phyloP scores from a whole-genome alignment of 768 basidiomycete genomes.

The Tylopilus felleus region DNA sequence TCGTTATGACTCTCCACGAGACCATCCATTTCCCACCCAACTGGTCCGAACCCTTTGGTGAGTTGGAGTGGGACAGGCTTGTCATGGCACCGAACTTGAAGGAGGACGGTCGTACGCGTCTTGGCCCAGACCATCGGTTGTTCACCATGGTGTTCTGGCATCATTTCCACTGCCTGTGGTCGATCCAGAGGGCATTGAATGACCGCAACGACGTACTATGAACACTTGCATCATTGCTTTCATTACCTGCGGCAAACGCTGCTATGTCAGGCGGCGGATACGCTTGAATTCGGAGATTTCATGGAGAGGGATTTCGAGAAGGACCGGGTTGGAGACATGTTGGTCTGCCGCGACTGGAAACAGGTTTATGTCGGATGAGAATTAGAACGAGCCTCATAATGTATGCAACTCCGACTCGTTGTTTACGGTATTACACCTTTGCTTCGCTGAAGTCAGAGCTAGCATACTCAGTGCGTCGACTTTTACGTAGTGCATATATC shows the following conservation, averaged over 20 bases:
- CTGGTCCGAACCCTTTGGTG: background rate
- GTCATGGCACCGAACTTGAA: conserved; percentile 6
- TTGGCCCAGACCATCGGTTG: conserved; percentile 12
- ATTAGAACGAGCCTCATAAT: background rate
- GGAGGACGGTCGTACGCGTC: conserved; percentile 9
- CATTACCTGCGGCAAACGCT: conserved; percentile 8
- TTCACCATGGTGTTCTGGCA: conserved; percentile 13
- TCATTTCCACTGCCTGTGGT: conserved; percentile 15
- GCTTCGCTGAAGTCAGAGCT: too few species aligned
- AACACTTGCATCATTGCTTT: conserved; percentile 7
- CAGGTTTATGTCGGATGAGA: conserved; percentile 2
- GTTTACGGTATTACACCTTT: too few species aligned
- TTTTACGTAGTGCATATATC: too few species aligned
- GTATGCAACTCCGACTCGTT: too few species aligned
- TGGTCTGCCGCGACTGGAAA: conserved; percentile 6
- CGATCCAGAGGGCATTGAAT: conserved; percentile 1
- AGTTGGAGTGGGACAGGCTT: conserved; percentile 10
- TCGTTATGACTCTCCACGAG: conserved; percentile 8
- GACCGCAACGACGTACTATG: conserved; percentile 4
- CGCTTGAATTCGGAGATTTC: conserved; percentile 6
- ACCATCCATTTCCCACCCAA: background rate
- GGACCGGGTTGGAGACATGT: conserved; percentile 2
- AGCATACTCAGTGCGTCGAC: too few species aligned
- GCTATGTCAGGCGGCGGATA: conserved; percentile 6
- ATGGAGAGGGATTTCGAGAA: conserved; percentile 7